These are phyloP conservation scores for Apophysomyces trapeziformis DNA, from an alignment of 371 early-diverging fungal species.

Conservation along the genomic window DNA sequence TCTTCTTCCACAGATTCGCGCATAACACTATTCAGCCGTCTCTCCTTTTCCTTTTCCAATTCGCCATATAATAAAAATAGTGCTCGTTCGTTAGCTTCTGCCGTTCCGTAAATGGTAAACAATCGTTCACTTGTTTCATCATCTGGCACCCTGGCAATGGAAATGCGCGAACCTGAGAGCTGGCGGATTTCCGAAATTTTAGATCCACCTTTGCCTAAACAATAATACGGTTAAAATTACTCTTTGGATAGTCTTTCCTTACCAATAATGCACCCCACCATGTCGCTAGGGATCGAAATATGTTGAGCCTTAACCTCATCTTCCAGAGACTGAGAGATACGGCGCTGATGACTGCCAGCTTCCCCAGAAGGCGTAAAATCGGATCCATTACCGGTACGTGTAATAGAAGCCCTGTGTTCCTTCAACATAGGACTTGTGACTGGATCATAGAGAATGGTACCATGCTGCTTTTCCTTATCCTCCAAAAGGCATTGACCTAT, in stretches of 20 bases:
- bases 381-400: constrained; percentile 60
- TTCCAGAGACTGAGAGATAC: constrained; percentile 35
- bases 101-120: constrained; percentile 83
- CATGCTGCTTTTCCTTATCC: constrained; percentile 53
- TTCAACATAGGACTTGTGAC: constrained; percentile 14
- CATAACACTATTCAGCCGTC: constrained; percentile 53
- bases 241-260: constrained; percentile 13
- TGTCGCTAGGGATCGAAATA: constrained; percentile 88
- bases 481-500: constrained; percentile 51
- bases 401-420: constrained; percentile 53
- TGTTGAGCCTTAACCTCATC: constrained; percentile 73
- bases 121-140: constrained; percentile 74
- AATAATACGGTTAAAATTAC: too few species aligned
- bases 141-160: constrained; percentile 73
- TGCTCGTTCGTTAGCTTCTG: constrained; percentile 83
- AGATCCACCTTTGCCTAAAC: constrained; percentile 66
- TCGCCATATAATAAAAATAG: constrained; percentile 82
- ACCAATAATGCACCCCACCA: constrained; percentile 96
- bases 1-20: constrained; percentile 23
- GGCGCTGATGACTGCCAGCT: constrained; percentile 34
- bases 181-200: constrained; percentile 88
- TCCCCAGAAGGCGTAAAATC: constrained; percentile 49
- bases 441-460: constrained; percentile 52
- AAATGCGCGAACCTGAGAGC: constrained; percentile 80
- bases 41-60: constrained; percentile 80